These are phyloP conservation scores for Leccinum pachyderme DNA, from an alignment of 1,284 basidiomycete species.

Conservation along the genomic window DNA sequence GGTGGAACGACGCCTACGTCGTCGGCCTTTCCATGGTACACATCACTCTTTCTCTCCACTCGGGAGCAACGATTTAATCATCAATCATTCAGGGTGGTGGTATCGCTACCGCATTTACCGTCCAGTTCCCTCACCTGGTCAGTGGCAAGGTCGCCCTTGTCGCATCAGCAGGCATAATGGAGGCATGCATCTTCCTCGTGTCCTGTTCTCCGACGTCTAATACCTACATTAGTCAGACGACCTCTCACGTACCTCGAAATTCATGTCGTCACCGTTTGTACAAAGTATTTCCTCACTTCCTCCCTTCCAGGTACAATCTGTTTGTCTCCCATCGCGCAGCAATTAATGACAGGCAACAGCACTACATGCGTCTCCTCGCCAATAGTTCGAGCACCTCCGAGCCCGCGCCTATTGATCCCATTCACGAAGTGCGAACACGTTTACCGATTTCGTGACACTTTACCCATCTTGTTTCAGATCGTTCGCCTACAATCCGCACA, in stretches of 20 bases:
- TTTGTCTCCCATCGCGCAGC: not conserved
- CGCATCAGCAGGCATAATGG: slow-evolving; percentile 64
- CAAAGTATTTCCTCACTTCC: slow-evolving; percentile 60
- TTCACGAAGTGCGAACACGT: slow-evolving; percentile 36
- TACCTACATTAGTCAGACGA: slow-evolving; percentile 48
- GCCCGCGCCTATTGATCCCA: slow-evolving; percentile 29
- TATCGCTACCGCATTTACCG: slow-evolving; percentile 65
- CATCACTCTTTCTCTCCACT: not conserved
- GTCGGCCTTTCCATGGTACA: slow-evolving; percentile 66
- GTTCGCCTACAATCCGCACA: slow-evolving; percentile 71
- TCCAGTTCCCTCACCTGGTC: slow-evolving; percentile 68
- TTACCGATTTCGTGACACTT: not conserved
- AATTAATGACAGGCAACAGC: slow-evolving; percentile 23
- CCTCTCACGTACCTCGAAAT: slow-evolving; percentile 65
- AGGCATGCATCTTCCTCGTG: slow-evolving; percentile 38
- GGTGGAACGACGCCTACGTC: slow-evolving; percentile 63
- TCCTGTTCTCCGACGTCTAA: not conserved
- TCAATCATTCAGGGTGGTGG: slow-evolving; percentile 57
- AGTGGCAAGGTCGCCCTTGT: slow-evolving; percentile 62
- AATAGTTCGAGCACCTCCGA: slow-evolving; percentile 19
- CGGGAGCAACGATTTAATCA: not conserved
- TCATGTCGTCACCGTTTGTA: slow-evolving; percentile 69
- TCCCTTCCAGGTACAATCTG: slow-evolving; percentile 52
- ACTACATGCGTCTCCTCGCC: slow-evolving; percentile 33
- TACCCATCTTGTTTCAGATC: slow-evolving; percentile 37